phyloP scores from a whole-genome alignment of 2,329 filamentous ascomycete genomes.

The Penicillium sp. region DNA sequence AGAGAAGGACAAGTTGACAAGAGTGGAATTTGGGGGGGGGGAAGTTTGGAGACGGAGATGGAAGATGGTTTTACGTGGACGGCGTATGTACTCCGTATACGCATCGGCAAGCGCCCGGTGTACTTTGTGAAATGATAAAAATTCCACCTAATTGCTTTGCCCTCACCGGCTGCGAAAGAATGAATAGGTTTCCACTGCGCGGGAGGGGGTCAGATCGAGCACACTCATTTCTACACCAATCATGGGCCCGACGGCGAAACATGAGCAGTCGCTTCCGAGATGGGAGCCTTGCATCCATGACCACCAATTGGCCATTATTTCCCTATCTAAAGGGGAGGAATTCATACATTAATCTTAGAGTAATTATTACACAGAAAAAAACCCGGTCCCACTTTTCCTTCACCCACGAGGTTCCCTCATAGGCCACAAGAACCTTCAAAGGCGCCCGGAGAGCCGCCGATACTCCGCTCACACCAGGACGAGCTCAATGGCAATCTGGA shows the following conservation, averaged over 20 bases:
- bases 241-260: slow-evolving; percentile 12
- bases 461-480: slow-evolving; percentile 9
- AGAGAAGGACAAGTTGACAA: neutral
- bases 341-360: neutral
- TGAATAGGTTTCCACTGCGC: slow-evolving; percentile 24
- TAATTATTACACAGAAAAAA: neutral
- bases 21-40: neutral
- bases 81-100: no score
- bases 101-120: no score
- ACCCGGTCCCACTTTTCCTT: slow-evolving; percentile 10
- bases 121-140: no score
- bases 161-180: slow-evolving; percentile 25
- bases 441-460: slow-evolving; percentile 23
- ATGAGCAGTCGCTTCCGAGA: slow-evolving; percentile 25
- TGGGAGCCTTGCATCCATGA: slow-evolving; percentile 30
- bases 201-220: slow-evolving; percentile 23
- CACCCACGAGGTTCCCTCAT: slow-evolving; percentile 3
- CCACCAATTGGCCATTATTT: slow-evolving; percentile 14
- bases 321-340: slow-evolving; percentile 13
- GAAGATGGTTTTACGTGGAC: neutral
- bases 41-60: neutral
- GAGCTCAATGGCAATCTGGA: slow-evolving; percentile 4
- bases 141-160: slow-evolving; percentile 5
- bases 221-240: slow-evolving; percentile 22
- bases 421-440: neutral